A percentile compares a stretch with the other conserved stretches of the same genome.
Conservation (phyloP, 345 rosid genomes). For the Trapa incisa region DNA sequence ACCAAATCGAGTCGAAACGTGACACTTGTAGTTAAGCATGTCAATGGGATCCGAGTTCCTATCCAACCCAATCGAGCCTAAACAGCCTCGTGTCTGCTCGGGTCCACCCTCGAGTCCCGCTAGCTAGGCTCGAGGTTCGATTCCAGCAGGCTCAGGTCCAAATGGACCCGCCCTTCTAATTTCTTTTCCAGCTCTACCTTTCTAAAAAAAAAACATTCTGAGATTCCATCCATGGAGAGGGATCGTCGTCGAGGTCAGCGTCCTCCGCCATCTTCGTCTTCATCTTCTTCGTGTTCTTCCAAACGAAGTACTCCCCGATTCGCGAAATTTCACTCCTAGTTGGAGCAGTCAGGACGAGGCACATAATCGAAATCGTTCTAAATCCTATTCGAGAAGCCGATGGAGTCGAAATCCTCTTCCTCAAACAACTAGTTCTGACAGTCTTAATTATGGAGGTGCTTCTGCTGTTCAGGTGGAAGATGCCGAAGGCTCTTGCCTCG, state of each 20-base stretch:
- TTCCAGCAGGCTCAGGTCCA: too few relatives aligned
- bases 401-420: not conserved
- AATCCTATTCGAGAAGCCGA: slow-evolving; percentile 4
- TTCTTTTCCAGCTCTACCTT: too few relatives aligned
- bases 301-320: not conserved
- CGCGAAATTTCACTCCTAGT: not conserved
- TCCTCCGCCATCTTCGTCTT: not conserved
- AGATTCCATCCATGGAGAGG: not conserved
- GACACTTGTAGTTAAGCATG: too few relatives aligned
- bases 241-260: not conserved
- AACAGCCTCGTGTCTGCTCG: too few relatives aligned
- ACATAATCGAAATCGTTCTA: not conserved
- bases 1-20: too few relatives aligned
- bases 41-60: too few relatives aligned
- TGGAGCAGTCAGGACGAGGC: not conserved
- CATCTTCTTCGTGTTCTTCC: slow-evolving; percentile 9
- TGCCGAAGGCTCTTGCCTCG: slow-evolving; percentile 2
- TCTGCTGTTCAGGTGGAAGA: not conserved
- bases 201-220: too few relatives aligned
- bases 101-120: too few relatives aligned
- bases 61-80: too few relatives aligned
- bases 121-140: too few relatives aligned
- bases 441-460: not conserved
- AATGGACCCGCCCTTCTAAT: too few relatives aligned
- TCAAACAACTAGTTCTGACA: not conserved